Conservation (phyloP, 371 early-diverging fungal species). For the Haplosporangium sp. region DNA sequence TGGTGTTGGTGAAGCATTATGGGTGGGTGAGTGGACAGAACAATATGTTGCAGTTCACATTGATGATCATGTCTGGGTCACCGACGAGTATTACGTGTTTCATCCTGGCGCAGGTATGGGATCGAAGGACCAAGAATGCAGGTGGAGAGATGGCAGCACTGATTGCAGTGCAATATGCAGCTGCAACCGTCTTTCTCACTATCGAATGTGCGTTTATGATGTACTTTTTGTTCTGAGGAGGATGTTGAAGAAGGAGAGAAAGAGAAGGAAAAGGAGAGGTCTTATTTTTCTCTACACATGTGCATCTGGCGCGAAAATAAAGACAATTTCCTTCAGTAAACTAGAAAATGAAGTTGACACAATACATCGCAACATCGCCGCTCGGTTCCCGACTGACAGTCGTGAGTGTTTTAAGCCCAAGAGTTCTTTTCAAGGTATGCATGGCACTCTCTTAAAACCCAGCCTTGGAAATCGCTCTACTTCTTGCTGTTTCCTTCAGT, state of each 20-base stretch:
- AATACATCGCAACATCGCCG: too few species aligned
- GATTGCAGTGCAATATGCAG: constrained; percentile 54
- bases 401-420: too few species aligned
- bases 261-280: background rate
- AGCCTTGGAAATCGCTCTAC: too few species aligned
- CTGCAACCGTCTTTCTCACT: constrained; percentile 36
- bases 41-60: constrained; percentile 63
- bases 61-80: constrained; percentile 59
- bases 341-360: too few species aligned
- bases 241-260: background rate
- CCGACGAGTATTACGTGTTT: constrained; percentile 57
- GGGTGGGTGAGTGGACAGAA: constrained; percentile 54
- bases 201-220: constrained; percentile 44
- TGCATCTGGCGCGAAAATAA: too few species aligned
- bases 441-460: too few species aligned
- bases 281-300: too few species aligned
- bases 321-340: too few species aligned
- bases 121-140: constrained; percentile 43
- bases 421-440: too few species aligned
- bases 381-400: too few species aligned
- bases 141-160: constrained; percentile 55
- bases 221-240: constrained; percentile 48
- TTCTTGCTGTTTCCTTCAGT: too few species aligned
- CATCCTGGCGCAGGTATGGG: constrained; percentile 56
- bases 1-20: constrained; percentile 23